These are phyloP conservation scores for Falciphora oryzae DNA, from an alignment of 2,329 filamentous ascomycete species.

Conservation along the genomic window DNA sequence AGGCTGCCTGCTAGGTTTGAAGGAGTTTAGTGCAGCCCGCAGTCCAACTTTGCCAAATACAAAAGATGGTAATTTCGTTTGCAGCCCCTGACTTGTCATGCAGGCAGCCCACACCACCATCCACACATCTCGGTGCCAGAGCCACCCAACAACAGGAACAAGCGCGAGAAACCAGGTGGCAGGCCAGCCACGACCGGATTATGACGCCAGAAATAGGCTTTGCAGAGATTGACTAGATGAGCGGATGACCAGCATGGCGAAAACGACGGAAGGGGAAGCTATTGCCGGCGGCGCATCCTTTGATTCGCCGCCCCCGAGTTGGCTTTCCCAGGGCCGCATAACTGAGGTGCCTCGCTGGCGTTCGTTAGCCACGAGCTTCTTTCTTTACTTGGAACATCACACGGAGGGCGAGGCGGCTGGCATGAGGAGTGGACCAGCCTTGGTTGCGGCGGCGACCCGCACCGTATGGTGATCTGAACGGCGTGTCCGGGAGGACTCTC, in stretches of 20 bases:
- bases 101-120: too few species aligned
- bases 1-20: too few species aligned
- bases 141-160: not conserved
- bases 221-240: not conserved
- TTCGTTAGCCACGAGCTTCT: not conserved
- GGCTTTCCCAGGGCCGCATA: not conserved
- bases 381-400: not conserved
- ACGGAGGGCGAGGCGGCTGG: too few species aligned
- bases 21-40: too few species aligned
- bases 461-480: not conserved
- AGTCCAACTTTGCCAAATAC: not conserved
- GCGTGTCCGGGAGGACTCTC: not conserved
- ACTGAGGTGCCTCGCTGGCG: too few species aligned
- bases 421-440: not conserved
- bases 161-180: not conserved
- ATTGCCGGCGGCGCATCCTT: not conserved
- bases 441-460: not conserved
- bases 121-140: not conserved
- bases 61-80: not conserved
- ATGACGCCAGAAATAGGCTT: not conserved
- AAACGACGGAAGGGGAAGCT: not conserved
- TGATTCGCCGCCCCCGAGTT: not conserved
- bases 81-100: not conserved
- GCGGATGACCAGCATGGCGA: not conserved
- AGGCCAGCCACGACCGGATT: not conserved